A percentile compares a stretch with the other conserved stretches of the same genome.
Evolutionary conservation across 73 alveolate species (phyloP).

Genomic region (Symbiodinium pilosum): DNA sequence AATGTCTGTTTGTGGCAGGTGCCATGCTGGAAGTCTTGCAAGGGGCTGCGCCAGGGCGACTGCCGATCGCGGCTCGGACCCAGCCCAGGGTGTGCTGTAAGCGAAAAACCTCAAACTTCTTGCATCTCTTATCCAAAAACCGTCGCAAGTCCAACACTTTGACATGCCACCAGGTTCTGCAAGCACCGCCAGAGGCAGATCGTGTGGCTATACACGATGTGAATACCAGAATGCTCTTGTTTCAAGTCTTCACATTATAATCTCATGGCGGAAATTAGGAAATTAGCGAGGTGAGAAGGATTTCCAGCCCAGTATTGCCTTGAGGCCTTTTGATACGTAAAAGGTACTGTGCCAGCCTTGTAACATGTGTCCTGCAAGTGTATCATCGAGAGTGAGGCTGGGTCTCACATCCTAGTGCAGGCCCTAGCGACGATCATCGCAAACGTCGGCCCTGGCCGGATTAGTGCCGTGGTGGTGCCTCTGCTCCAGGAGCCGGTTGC

Average conservation of each 20-base stretch:
- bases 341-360: no score
- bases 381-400: not conserved
- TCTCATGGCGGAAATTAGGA: no score
- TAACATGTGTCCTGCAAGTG: no score
- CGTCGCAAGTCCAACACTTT: no score
- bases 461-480: constrained; percentile 43
- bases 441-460: constrained; percentile 25
- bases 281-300: no score
- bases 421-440: constrained; percentile 39
- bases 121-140: no score
- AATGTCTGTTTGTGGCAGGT: not conserved
- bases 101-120: no score
- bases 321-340: no score
- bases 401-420: not conserved
- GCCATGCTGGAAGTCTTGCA: constrained; percentile 79
- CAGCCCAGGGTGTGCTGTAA: not conserved
- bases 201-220: no score
- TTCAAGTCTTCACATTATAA: no score
- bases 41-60: constrained; percentile 39
- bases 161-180: not conserved
- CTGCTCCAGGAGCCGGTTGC: constrained; percentile 13
- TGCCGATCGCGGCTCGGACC: constrained; percentile 31
- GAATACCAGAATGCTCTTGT: no score
- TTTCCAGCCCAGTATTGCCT: no score
- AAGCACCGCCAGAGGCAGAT: not conserved